Evolutionary conservation across 371 early-diverging fungal species (phyloP), one percentile per base, ranked within the genome.

Genomic region (Batrachochytrium dendrobatidis): DNA sequence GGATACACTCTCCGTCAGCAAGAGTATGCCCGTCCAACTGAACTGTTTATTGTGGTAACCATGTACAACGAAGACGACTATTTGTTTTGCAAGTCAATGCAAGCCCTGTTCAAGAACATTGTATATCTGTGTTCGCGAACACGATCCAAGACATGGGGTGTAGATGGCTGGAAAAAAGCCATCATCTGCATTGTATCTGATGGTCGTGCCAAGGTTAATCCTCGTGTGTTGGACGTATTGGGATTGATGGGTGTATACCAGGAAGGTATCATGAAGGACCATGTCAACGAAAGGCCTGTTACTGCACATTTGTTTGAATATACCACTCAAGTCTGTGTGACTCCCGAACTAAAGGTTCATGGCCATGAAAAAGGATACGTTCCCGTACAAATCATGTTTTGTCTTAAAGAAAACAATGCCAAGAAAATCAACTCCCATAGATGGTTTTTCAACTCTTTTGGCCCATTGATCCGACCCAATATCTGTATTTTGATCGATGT

Each of bases 361-460:
- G 84, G 86, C 12, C 82, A 82, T 29, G 74, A 83, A 52, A 76
- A 85, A 56, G 84, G 79, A n/a, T 82, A 85, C 68, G 87, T 90
- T 3, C 95, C 95, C 2, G 81, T 88, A 28, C 95, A 95, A 74
- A 83, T 94, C 34, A 59, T 95, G 30, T 92, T 94, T 67, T 91
- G 90, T 60, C 73, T 95, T 34, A 94, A 94, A 71, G 78, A 77
- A 58, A 75, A 77, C 70, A 78, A 78, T 58, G 72, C 69, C 3
- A 76, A 76, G 55, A 74, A 72, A 65, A 89, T 95, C 77, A 94
- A 95, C 72, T 91, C 92, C 6, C 95, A 95, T 65, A 86, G 94
- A 20, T 95, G 95, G 95, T 92, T 93, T 78, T 94, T 95, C 69
- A 92, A 92, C 66, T 92, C 93, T 10, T 87, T 95, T 64, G 86